These are phyloP conservation scores for Rubia tinctorum DNA, from an alignment of 305 asterid genomes.

Conservation along the genomic window DNA sequence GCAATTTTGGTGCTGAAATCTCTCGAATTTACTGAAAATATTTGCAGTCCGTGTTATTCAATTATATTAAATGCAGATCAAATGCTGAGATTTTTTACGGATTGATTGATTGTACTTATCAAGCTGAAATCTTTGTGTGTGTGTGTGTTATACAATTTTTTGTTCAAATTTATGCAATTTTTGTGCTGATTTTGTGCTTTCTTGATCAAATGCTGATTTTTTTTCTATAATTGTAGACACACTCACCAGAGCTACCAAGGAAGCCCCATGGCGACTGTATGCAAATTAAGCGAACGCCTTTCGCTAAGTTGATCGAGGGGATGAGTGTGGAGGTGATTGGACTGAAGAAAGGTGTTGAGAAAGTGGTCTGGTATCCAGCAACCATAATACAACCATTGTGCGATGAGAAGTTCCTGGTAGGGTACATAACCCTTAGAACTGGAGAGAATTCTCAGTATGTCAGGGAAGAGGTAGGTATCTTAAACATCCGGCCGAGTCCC, in stretches of 20 bases:
- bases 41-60: no score
- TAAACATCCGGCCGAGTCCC: conserved; percentile 3
- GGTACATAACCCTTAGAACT: conserved; percentile 7
- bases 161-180: not conserved
- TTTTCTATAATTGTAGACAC: conserved; percentile 10
- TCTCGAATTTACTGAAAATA: no score
- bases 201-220: not conserved
- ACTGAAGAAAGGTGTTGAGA: not conserved
- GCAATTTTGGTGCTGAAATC: no score
- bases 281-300: conserved; percentile 6
- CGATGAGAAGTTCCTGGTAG: conserved; percentile 3
- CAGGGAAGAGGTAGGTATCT: not conserved
- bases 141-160: not conserved
- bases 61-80: no score
- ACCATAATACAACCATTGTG: not conserved
- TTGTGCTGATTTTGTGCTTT: not conserved
- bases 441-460: not conserved
- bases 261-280: not conserved
- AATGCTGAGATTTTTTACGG: not conserved
- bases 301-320: not conserved
- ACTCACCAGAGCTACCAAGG: not conserved
- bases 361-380: conserved; percentile 10
- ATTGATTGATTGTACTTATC: not conserved
- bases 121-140: not conserved
- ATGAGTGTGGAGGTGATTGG: conserved; percentile 12